A percentile compares a stretch with the other conserved stretches of the same genome.
Conservation (phyloP, 23 red algal species). For the Gracilaria caudata region DNA sequence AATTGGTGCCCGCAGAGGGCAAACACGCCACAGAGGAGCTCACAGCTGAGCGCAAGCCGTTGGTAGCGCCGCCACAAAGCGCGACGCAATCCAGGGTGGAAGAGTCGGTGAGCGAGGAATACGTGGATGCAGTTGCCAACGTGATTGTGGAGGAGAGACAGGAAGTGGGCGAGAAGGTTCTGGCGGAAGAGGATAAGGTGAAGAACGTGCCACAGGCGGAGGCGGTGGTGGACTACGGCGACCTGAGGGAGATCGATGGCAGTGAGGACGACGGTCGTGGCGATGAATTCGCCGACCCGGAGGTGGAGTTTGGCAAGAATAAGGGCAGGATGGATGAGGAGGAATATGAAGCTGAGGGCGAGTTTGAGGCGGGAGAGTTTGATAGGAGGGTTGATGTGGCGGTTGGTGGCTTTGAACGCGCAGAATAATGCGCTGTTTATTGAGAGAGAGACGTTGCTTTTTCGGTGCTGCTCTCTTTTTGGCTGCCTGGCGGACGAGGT, state of each 20-base stretch:
- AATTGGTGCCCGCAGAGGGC: slow-evolving; percentile 2
- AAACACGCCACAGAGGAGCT: slow-evolving; percentile 12
- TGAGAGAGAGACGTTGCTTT: slow-evolving; percentile 2
- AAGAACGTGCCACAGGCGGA: not conserved
- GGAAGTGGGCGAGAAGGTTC: not conserved
- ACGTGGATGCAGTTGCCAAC: slow-evolving; percentile 7
- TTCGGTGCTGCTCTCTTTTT: no score
- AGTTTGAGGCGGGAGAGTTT: slow-evolving; percentile 16
- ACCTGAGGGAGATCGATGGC: slow-evolving; percentile 5
- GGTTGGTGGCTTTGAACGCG: slow-evolving; percentile 8
- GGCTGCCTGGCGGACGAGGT: no score
- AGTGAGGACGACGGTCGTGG: slow-evolving; percentile 8
- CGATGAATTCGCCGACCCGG: slow-evolving; percentile 8
- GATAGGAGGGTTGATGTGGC: slow-evolving; percentile 3
- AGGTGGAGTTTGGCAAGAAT: slow-evolving; percentile 5
- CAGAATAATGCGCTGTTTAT: not conserved
- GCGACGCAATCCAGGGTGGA: not conserved
- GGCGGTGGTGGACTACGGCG: not conserved
- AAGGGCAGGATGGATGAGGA: not conserved
- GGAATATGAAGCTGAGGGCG: slow-evolving; percentile 12
- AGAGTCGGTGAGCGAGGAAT: slow-evolving; percentile 24
- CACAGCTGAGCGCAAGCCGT: not conserved
- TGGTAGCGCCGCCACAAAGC: not conserved
- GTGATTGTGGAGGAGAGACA: not conserved
- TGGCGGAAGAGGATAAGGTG: slow-evolving; percentile 13